Evolutionary conservation across 768 basidiomycete species (phyloP), one percentile per base, ranked within the genome.

Genomic region (Lentinula boryana): DNA sequence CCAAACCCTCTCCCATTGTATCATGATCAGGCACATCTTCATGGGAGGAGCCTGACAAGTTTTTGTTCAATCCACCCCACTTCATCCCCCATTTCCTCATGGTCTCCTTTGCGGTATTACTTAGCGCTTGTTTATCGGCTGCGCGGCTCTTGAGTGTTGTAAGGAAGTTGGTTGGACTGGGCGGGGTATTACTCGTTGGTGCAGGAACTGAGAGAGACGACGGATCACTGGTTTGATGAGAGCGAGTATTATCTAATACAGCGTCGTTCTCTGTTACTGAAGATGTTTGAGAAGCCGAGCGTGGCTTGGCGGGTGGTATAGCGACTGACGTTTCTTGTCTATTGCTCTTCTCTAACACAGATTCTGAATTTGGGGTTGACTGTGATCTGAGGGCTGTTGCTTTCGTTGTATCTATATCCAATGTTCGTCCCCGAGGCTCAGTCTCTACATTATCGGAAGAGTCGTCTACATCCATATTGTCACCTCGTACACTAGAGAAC

Each of bases 1-100:
- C 57, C 15, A 41, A 58, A 4, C 44, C 32, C 18, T 58, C 57
- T 53, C 76, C 74, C 18, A 74, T 67, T 16, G 74, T 72, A 2
- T 76, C 76, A 54, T 73, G 69, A 52, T 84, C 81, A 15, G 77
- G 69, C 41, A 72, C 62, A 21, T 80, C 81, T 13, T 83, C 83
- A 32, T 32, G 33, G 8, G 68, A 68, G 21, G 64, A 64, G 9
- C 61, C 61, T 50, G 46, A 66, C 64, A 62, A 70, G 60, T 87
- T 84, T 70, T 83, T 87, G 74, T 80, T 85, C 70, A 85, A 67
- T 12, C 78, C 79, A 50, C 83, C 77, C 88, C 92, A 95, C 61
- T 85, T 92, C 31, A 86, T 87, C 23, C 93, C 87, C 93, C 93
- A 96, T 70, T 96, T 96, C 62, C 88, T 86, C 80, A 97, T 88